Base-by-base conservation (phyloP, 2,329 filamentous ascomycete genomes). In the Calonectria honghensis region DNA sequence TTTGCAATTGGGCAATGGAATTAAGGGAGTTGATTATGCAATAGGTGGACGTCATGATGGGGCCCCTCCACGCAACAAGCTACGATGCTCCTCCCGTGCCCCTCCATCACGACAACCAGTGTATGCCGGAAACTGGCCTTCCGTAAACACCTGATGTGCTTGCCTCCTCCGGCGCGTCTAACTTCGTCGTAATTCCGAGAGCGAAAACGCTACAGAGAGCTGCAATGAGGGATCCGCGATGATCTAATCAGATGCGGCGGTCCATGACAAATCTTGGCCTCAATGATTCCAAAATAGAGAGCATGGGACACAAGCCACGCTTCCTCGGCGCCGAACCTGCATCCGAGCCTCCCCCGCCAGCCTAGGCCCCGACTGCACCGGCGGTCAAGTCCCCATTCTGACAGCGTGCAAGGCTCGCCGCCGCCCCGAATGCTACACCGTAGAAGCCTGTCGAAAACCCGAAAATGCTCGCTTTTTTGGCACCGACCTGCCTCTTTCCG, bases 181-280 rank as follows among this genome's bases (percentile, higher is more conserved):
- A 73, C 65, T 50, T 16, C 29, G 51, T 64, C 18, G 31, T 59
- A 63, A 63, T 50, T 29, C 16, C 39, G 16, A 39, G 14, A 66
- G 35, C 4, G 35, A 51, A 59, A 68, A 31, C 24, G 18, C 24
- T 20, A 13, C 50, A 29, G 10, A 37, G 31, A 14, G 4, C 37
- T 41, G 39, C 32, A 31, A 29, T 37, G 29, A 18, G 39, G 41
- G 35, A 32, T 32, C 57, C 63, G 41, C 41, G 70, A 73, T 69
- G 77, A 77, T 80, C 77, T 78, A 73, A 81, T 78, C 78, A 76
- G 78, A 80, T 81, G 68, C 71, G 68, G 72, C 39, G 52, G 27
- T 54, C n/a, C 37, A 64, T 81, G 78, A 78, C 77, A 80, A 80
- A 80, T 79, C 29, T 41, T 74, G 73, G 32, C 24, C 50, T 37